Conservation (phyloP, 345 rosid species). For the Dovyalis caffra region DNA sequence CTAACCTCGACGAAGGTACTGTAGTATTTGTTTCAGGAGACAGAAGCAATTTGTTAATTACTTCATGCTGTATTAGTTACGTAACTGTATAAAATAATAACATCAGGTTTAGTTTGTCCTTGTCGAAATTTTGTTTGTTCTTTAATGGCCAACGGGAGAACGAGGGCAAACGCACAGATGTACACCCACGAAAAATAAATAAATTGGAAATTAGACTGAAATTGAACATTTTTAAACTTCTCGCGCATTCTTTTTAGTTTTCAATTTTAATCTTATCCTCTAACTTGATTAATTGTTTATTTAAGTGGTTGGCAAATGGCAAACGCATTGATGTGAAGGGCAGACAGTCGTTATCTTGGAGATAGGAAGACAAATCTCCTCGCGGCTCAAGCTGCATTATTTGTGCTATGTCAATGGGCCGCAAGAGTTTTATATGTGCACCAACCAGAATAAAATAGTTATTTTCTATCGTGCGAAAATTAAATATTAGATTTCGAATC, state of each 20-base stretch:
- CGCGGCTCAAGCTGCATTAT: background rate
- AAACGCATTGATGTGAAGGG: too few relatives aligned
- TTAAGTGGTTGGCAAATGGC: background rate
- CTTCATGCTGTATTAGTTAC: too few relatives aligned
- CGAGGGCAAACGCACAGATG: background rate
- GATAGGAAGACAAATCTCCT: background rate
- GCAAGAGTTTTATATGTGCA: background rate
- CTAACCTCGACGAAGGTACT: too few relatives aligned
- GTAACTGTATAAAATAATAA: background rate
- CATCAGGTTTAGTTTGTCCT: background rate
- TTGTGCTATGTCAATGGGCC: background rate
- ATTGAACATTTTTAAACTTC: background rate
- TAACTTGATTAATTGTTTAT: background rate
- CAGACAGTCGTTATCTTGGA: background rate
- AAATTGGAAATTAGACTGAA: too few relatives aligned
- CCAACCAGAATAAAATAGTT: background rate
- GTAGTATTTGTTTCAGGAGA: background rate
- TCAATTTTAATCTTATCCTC: background rate
- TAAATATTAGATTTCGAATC: background rate
- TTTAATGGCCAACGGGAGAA: background rate
- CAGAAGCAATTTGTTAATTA: background rate
- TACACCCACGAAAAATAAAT: too few relatives aligned
- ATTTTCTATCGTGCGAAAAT: background rate
- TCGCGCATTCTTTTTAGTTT: background rate
- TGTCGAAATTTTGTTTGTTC: too few relatives aligned